phyloP scores from a whole-genome alignment of 305 asterid species.

The Rubia occidens region DNA sequence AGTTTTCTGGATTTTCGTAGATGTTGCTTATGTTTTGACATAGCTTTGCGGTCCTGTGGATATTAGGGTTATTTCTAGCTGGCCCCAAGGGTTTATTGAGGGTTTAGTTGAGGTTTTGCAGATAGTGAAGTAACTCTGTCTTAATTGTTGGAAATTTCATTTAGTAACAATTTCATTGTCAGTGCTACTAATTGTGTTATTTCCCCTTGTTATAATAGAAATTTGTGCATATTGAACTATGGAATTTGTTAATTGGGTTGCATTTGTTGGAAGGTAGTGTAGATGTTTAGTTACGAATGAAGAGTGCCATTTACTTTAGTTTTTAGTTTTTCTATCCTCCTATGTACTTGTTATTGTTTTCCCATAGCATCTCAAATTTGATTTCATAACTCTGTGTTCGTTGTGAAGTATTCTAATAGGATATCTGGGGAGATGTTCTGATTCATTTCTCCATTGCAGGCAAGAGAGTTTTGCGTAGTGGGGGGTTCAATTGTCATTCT shows the following conservation, averaged over 20 bases:
- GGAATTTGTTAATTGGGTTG: not conserved
- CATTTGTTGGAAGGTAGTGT: not conserved
- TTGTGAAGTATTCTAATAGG: not conserved
- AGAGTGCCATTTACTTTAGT: not conserved
- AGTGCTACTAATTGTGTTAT: not conserved
- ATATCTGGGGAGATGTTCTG: constrained; percentile 8
- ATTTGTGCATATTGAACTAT: not conserved
- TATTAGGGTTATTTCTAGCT: not conserved
- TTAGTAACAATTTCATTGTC: not conserved
- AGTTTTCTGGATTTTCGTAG: not conserved
- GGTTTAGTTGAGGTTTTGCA: not conserved
- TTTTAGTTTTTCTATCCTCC: not conserved
- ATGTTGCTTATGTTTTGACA: not conserved
- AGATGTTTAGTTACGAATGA: not conserved
- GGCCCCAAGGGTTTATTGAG: not conserved
- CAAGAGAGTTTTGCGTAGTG: constrained; percentile 20
- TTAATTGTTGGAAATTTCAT: not conserved
- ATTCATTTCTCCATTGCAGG: constrained; percentile 28
- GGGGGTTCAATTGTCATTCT: constrained; percentile 18
- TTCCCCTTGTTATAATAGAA: not conserved
- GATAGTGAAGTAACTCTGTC: not conserved
- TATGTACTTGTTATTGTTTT: not conserved
- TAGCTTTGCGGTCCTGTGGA: not conserved
- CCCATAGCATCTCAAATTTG: not conserved
- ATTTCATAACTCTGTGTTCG: not conserved